phyloP scores from a whole-genome alignment of 306 rosid species.

The Cyclanthera cordifolia region DNA sequence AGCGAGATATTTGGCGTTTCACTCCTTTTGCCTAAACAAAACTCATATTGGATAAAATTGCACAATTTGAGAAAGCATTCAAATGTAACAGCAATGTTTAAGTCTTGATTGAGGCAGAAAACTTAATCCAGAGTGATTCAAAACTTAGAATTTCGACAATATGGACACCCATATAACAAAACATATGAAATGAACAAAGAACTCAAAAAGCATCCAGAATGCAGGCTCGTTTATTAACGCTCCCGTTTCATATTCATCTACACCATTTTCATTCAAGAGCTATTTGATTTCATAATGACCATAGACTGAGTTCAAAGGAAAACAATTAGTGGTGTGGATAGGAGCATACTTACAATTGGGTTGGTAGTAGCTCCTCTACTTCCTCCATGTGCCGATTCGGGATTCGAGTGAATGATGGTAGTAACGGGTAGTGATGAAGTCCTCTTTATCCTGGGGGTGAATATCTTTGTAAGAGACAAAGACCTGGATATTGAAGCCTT shows the following conservation, averaged over 20 bases:
- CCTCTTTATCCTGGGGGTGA: constrained; percentile 64
- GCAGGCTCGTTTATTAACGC: too few relatives aligned
- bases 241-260: too few relatives aligned
- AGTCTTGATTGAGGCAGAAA: neutral
- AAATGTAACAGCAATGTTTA: neutral
- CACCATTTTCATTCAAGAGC: too few relatives aligned
- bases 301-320: neutral
- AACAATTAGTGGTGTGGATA: too few relatives aligned
- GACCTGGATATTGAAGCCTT: constrained; percentile 65
- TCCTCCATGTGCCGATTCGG: constrained; percentile 46
- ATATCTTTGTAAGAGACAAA: constrained; percentile 63
- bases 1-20: constrained; percentile 50
- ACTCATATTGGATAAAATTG: neutral
- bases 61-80: neutral
- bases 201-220: too few relatives aligned
- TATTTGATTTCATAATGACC: too few relatives aligned
- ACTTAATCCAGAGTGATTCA: too few relatives aligned
- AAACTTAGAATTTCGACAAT: neutral
- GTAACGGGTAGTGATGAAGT: constrained; percentile 84
- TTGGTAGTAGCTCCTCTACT: constrained; percentile 32
- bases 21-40: constrained; percentile 42
- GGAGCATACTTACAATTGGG: constrained; percentile 57
- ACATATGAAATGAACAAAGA: neutral
- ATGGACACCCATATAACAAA: neutral
- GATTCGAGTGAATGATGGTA: constrained; percentile 40